Percentiles rank a stretch among this genome's conserved stretches.
Evolutionary conservation across 768 basidiomycete species (phyloP).

Genomic region (Boletus tomentosulus): DNA sequence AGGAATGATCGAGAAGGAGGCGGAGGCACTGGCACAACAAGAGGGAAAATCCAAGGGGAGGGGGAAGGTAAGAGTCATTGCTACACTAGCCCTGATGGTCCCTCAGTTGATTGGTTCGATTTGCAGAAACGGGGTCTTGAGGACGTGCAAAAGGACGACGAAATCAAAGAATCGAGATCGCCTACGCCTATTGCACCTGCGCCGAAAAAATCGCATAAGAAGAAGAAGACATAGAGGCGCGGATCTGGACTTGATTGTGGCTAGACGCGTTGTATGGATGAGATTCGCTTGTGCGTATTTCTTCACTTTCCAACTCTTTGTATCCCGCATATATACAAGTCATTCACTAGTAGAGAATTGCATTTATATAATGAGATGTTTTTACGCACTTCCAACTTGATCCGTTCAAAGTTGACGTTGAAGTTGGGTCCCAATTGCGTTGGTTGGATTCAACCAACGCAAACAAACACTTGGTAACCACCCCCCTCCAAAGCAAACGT

Average conservation of each 20-base stretch:
- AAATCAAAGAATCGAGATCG: slow-evolving; percentile 52
- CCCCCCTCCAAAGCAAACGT: background rate
- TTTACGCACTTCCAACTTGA: background rate
- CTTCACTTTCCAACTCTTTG: background rate
- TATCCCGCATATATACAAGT: background rate
- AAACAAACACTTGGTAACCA: slow-evolving; percentile 7
- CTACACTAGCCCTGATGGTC: background rate
- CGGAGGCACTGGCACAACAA: slow-evolving; percentile 59
- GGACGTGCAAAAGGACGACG: slow-evolving; percentile 51
- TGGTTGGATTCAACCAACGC: slow-evolving; percentile 7
- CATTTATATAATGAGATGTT: background rate
- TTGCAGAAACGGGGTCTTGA: slow-evolving; percentile 69
- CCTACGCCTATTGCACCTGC: slow-evolving; percentile 53
- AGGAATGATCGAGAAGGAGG: slow-evolving; percentile 91
- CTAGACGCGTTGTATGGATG: background rate
- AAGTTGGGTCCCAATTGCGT: background rate
- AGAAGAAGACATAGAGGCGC: slow-evolving; percentile 25
- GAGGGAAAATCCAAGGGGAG: slow-evolving; percentile 62
- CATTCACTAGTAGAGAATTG: background rate
- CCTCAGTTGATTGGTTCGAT: slow-evolving; percentile 2
- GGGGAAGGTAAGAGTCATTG: slow-evolving; percentile 51
- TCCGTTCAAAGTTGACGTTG: background rate
- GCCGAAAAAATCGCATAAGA: slow-evolving; percentile 60
- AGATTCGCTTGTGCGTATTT: background rate
- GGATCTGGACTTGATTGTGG: background rate